A percentile compares a stretch with the other conserved stretches of the same genome.
phyloP scores from a whole-genome alignment of 2,329 filamentous ascomycete genomes.

The Colletotrichum orbiculare region DNA sequence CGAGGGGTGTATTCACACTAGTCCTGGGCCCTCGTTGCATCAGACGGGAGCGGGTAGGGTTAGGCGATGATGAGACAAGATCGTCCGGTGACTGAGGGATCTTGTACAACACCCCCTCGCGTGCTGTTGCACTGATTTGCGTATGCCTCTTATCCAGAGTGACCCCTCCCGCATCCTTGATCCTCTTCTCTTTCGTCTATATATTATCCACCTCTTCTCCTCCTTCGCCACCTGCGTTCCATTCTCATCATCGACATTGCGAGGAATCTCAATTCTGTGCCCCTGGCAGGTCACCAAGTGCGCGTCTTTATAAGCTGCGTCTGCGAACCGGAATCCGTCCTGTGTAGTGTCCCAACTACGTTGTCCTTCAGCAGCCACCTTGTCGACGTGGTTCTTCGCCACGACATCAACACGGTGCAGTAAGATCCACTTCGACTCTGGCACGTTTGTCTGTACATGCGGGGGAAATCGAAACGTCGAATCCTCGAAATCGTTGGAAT shows the following conservation, averaged over 20 bases:
- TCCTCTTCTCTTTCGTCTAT: conserved; percentile 17
- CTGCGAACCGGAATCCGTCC: too few species aligned
- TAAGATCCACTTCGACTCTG: too few species aligned
- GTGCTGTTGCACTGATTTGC: not conserved
- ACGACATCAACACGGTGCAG: too few species aligned
- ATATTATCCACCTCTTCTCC: conserved; percentile 17
- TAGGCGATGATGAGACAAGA: conserved; percentile 33
- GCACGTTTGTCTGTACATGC: not conserved
- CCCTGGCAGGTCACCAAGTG: not conserved
- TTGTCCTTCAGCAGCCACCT: too few species aligned
- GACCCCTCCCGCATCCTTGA: not conserved
- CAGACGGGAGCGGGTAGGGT: conserved; percentile 12
- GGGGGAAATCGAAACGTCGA: conserved; percentile 3
- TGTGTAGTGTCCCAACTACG: too few species aligned
- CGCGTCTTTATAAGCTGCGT: not conserved
- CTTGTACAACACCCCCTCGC: conserved; percentile 32
- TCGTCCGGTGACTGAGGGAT: conserved; percentile 32
- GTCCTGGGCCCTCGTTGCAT: conserved; percentile 21
- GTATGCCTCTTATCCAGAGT: not conserved
- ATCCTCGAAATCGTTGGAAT: too few species aligned
- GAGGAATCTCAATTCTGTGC: not conserved
- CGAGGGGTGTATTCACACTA: conserved; percentile 24
- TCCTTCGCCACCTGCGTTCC: not conserved
- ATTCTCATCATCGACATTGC: not conserved
- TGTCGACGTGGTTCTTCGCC: too few species aligned